Base-by-base conservation (phyloP, 2,329 filamentous ascomycete species). In the Diplodia scrobiculata region DNA sequence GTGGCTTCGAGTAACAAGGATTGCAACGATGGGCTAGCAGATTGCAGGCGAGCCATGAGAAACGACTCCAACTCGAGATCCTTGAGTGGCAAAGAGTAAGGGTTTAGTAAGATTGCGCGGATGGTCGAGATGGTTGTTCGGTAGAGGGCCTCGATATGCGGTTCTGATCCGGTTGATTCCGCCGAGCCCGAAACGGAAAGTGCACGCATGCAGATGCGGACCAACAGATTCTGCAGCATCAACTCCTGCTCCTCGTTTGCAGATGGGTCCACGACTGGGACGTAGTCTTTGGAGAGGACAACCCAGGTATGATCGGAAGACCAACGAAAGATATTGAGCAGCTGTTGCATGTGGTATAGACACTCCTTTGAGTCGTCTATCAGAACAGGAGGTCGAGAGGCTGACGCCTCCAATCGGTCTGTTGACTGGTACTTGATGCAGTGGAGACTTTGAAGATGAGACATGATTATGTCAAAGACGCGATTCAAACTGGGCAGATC, bases 1-100 rank as follows among this genome's bases (percentile, higher is more conserved):
- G 93, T 84, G n/a, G 91, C 87, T 72, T 93, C 90, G 27, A 97
- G 84, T 10, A 97, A 79, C 0, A 92, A 83, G 14, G 90, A 87
- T 72, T 96, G 92, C 0, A 94, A 84, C 63, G 88, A 92, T 80
- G 17, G 88, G 84, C 71, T 66, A 14, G 75, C 73, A 6, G 84
- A 83, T 32, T 82, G 80, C 5, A 96, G 82, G 69, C 87, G 85
- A 36, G 89, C 86, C 67, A 95, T 89, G 32, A 97, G 81, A 41
- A 86, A 77, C 21, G 86, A 81, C 72, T 96, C 91, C 10, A 96
- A 80, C 65, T 90, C 86, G 9, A 91, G 76, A n/a, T 82, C 81
- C 19, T 84, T 82, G 7, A 92, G 74, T 11, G 83, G 77, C 48
- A 82, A 75, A 13, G 88, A 84, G 68, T 86, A 88, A 14, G 87